These are phyloP conservation scores for Sphagnum magellanicum DNA, from an alignment of 228 moss, liverwort and hornwort species.

Conservation along the genomic window DNA sequence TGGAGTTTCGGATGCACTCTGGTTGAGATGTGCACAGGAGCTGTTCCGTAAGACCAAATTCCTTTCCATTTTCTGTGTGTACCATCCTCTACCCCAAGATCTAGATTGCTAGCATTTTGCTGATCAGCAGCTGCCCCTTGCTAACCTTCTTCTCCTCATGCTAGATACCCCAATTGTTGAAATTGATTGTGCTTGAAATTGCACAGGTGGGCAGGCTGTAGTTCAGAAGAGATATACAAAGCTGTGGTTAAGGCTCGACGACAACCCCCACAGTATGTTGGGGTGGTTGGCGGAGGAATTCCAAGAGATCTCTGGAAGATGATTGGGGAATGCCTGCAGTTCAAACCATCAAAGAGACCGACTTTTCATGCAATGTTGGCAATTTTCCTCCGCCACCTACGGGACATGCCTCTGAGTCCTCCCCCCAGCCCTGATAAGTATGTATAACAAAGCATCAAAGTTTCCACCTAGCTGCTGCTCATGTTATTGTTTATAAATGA, in stretches of 20 bases:
- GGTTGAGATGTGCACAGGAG: slow-evolving; percentile 51
- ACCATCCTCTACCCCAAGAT: too few relatives aligned
- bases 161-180: too few relatives aligned
- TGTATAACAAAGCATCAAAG: background rate
- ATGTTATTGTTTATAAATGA: too few relatives aligned
- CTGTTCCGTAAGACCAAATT: slow-evolving; percentile 31
- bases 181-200: background rate
- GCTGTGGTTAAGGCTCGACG: slow-evolving; percentile 37
- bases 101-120: too few relatives aligned
- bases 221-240: slow-evolving; percentile 33
- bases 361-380: slow-evolving; percentile 44
- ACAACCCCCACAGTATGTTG: slow-evolving; percentile 44
- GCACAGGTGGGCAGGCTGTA: slow-evolving; percentile 37
- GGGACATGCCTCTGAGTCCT: slow-evolving; percentile 44
- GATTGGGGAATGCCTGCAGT: slow-evolving; percentile 49
- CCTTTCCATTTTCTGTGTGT: background rate
- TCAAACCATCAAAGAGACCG: slow-evolving; percentile 39
- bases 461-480: background rate
- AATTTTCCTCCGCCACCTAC: slow-evolving; percentile 30
- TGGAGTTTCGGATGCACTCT: slow-evolving; percentile 52
- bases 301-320: slow-evolving; percentile 48
- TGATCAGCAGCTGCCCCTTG: too few relatives aligned
- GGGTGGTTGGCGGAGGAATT: slow-evolving; percentile 43
- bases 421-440: slow-evolving; percentile 47
- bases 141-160: too few relatives aligned